A percentile compares a stretch with the other conserved stretches of the same genome.
phyloP scores from a whole-genome alignment of 75 land plant genomes.

The Pinus albicaulis region DNA sequence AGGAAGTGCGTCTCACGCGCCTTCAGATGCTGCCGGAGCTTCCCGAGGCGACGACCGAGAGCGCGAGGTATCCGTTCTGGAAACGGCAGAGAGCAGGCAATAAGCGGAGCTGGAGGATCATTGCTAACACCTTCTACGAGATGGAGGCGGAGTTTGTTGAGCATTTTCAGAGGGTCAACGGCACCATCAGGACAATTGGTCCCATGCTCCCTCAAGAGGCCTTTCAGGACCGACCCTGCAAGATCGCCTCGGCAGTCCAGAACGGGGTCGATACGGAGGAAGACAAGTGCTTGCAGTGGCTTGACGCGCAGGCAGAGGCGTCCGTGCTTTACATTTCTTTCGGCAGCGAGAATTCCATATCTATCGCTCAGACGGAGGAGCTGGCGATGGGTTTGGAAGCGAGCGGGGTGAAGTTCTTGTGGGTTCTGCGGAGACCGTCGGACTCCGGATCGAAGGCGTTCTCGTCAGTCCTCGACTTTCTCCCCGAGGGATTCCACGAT shows the following conservation, averaged over 20 bases:
- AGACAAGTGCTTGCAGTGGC: constrained; percentile 9
- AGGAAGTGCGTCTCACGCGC: not conserved
- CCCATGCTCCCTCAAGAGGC: not conserved
- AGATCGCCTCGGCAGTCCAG: not conserved
- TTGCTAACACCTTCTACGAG: not conserved
- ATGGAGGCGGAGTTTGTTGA: not conserved
- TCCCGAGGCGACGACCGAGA: not conserved
- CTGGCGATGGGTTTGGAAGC: constrained; percentile 23
- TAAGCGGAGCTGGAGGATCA: constrained; percentile 2
- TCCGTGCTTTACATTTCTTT: constrained; percentile 32
- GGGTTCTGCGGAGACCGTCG: constrained; percentile 11
- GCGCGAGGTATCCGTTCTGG: not conserved
- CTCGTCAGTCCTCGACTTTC: not conserved
- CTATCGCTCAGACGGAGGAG: constrained; percentile 18
- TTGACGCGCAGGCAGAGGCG: constrained; percentile 12
- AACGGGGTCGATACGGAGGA: not conserved
- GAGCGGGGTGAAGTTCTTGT: constrained; percentile 24
- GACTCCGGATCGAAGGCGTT: not conserved
- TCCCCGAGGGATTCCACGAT: not conserved
- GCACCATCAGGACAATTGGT: not conserved
- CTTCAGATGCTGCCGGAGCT: not conserved
- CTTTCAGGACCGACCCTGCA: not conserved
- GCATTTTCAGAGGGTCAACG: not conserved
- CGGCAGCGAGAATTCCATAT: constrained; percentile 26
- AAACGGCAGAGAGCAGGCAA: not conserved